Evolutionary conservation across 2,329 filamentous ascomycete species (phyloP).

Genomic region (Ilyonectria mors-panacis): DNA sequence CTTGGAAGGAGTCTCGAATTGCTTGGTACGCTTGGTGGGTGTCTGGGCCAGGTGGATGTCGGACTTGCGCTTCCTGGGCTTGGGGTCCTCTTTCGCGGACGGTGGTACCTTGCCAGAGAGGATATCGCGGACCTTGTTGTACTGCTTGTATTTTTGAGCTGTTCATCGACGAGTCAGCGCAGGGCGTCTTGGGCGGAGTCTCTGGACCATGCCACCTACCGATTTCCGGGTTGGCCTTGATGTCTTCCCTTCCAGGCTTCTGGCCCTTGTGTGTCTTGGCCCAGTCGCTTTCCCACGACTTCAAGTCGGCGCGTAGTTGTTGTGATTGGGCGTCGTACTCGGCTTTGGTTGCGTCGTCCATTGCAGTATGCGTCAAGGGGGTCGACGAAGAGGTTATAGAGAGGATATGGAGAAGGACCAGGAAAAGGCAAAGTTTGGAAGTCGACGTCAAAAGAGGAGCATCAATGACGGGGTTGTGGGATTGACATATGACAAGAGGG

Average conservation of each 20-base stretch:
- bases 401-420: too few relatives aligned
- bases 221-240: constrained; percentile 80
- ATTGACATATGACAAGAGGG: constrained; percentile 24
- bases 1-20: constrained; percentile 65
- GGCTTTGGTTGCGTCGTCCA: constrained; percentile 63
- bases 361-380: constrained; percentile 43
- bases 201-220: constrained; percentile 62
- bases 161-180: constrained; percentile 13
- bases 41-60: constrained; percentile 57
- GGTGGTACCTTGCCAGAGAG: constrained; percentile 67
- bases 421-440: neutral
- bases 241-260: constrained; percentile 81
- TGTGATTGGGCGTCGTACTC: constrained; percentile 66
- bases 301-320: constrained; percentile 77
- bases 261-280: constrained; percentile 72
- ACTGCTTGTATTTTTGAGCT: constrained; percentile 84
- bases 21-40: constrained; percentile 66
- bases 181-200: neutral
- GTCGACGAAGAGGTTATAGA: neutral
- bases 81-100: constrained; percentile 56
- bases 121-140: constrained; percentile 75
- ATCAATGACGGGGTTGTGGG: constrained; percentile 7
- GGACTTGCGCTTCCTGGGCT: constrained; percentile 59
- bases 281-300: constrained; percentile 82
- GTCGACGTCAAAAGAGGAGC: constrained; percentile 1